Evolutionary conservation across 2,329 filamentous ascomycete species (phyloP).

Genomic region (Apiospora arundinis): DNA sequence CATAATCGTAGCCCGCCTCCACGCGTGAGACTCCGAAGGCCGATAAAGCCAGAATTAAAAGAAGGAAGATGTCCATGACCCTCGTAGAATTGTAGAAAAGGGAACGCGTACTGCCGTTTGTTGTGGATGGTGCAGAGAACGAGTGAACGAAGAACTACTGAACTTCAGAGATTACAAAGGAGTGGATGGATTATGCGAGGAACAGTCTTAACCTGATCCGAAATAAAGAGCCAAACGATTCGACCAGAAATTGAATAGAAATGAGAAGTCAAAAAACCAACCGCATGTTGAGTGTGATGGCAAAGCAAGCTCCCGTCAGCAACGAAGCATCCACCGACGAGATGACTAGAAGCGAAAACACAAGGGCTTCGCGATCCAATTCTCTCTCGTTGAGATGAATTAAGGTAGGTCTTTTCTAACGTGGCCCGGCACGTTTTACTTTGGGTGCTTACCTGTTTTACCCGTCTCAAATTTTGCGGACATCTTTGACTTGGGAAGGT

Average conservation of each 20-base stretch:
- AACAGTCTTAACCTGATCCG: background rate
- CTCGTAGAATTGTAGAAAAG: too few species aligned
- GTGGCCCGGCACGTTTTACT: background rate
- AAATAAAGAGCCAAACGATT: background rate
- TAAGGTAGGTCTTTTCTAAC: background rate
- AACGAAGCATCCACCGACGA: background rate
- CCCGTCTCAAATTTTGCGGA: background rate
- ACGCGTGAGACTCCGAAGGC: background rate
- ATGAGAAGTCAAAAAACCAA: slow-evolving; percentile 8
- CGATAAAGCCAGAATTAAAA: background rate
- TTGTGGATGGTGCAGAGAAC: background rate
- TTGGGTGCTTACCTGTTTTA: background rate
- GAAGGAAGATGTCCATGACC: background rate
- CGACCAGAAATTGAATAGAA: background rate
- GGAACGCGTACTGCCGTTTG: too few species aligned
- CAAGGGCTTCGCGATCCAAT: background rate
- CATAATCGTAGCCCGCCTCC: slow-evolving; percentile 54
- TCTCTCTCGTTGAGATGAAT: background rate
- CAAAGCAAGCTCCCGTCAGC: background rate
- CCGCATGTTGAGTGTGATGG: background rate
- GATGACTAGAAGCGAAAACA: background rate
- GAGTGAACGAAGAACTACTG: background rate
- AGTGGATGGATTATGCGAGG: background rate
- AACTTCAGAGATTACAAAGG: background rate
- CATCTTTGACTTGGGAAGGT: background rate